These are phyloP conservation scores for Suillus subaureus DNA, from an alignment of 768 basidiomycete genomes.

Conservation along the genomic window DNA sequence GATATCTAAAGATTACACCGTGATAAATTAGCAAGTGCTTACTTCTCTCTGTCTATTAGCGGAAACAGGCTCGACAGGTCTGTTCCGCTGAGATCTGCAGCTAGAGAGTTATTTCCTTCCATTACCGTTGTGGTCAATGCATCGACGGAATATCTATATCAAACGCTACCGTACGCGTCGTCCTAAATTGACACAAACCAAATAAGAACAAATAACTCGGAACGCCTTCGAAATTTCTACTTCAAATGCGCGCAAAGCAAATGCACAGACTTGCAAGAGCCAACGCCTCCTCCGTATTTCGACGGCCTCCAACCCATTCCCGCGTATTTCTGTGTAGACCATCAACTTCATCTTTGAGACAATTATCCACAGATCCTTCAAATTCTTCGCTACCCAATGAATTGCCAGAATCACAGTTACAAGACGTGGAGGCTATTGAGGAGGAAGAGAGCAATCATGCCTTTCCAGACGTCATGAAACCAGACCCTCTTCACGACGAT, in stretches of 20 bases:
- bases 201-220: constrained; percentile 16
- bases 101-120: constrained; percentile 38
- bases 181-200: constrained; percentile 23
- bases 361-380: constrained; percentile 19
- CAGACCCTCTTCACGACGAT: constrained; percentile 64
- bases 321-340: constrained; percentile 7
- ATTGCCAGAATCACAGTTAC: constrained; percentile 1
- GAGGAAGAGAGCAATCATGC: constrained; percentile 11
- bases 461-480: constrained; percentile 64
- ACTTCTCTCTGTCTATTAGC: constrained; percentile 71
- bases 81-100: constrained; percentile 46
- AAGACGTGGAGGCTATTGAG: constrained; percentile 10
- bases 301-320: constrained; percentile 11
- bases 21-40: constrained; percentile 28
- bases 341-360: constrained; percentile 10
- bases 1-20: neutral
- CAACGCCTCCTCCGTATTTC: constrained; percentile 17
- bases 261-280: constrained; percentile 31
- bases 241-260: constrained; percentile 2
- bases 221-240: constrained; percentile 18
- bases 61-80: constrained; percentile 58
- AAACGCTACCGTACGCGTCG: neutral
- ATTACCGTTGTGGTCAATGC: constrained; percentile 17
- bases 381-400: constrained; percentile 1
- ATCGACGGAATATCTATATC: neutral